These are phyloP conservation scores for Leptographium procerum DNA, from an alignment of 2,329 filamentous ascomycete species.

Conservation along the genomic window DNA sequence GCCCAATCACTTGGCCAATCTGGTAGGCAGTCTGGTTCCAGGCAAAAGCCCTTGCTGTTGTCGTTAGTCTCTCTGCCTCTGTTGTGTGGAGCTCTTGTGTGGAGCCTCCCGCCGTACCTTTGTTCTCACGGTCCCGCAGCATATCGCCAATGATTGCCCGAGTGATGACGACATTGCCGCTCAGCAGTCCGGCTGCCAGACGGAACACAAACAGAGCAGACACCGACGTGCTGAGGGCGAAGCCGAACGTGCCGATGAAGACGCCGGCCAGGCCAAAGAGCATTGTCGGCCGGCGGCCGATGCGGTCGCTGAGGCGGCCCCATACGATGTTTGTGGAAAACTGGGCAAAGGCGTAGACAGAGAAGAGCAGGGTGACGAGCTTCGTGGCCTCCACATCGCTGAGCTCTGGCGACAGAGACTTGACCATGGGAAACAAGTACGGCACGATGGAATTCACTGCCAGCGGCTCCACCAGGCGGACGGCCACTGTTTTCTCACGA, in stretches of 20 bases:
- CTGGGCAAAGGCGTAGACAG: constrained; percentile 5
- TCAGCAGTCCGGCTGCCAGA: constrained; percentile 5
- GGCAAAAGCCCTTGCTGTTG: constrained; percentile 4
- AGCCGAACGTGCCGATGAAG: constrained; percentile 4
- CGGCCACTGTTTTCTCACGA: constrained; percentile 1
- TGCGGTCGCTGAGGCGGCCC: constrained; percentile 7
- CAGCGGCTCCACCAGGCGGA: constrained; percentile 9
- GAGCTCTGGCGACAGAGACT: not conserved
- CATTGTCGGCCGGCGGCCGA: constrained; percentile 8
- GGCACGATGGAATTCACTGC: constrained; percentile 9
- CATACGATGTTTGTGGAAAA: constrained; percentile 7
- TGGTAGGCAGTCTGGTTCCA: constrained; percentile 11
- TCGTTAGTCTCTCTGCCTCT: not conserved
- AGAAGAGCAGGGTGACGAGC: constrained; percentile 5
- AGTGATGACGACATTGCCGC: constrained; percentile 9
- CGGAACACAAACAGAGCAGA: constrained; percentile 7
- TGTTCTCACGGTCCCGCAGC: constrained; percentile 8
- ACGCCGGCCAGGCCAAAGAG: constrained; percentile 5
- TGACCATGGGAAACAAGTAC: constrained; percentile 7
- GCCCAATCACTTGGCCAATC: constrained; percentile 8
- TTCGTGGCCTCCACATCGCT: constrained; percentile 6
- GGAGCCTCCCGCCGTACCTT: not conserved
- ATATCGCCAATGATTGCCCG: constrained; percentile 11
- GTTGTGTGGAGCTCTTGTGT: not conserved
- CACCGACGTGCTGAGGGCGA: constrained; percentile 1